Base-by-base conservation (phyloP, 495 filamentous ascomycete genomes). In the Trichoderma asperelloides region DNA sequence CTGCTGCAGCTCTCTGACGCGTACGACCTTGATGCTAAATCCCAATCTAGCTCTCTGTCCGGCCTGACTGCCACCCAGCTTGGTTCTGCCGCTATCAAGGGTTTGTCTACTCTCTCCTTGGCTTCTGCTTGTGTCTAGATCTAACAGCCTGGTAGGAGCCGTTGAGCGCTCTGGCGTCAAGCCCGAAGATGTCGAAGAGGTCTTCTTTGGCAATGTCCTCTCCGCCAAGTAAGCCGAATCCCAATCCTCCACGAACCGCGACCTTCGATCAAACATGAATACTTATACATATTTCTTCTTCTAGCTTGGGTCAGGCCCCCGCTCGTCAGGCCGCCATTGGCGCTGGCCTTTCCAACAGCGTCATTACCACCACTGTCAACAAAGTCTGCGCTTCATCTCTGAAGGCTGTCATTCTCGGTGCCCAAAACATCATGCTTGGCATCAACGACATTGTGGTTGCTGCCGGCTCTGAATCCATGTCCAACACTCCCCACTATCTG, bases 201-300 rank as follows among this genome's bases (percentile, higher is more conserved):
- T 98, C 74, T 96, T 95, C 84, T 95, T 96, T 72, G 95, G 95
- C 74, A 98, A 98, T 83, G 95, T 98, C 65, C 85, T 98, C 71
- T 96, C 93, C 57, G 95, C 94, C 73, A 92, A 92, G 93, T 97
- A 84, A 71, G 84, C 85, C 33, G 33, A 37, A 37, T 37, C 33
- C 85, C 55, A 30, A 60, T 3, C 11, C 16, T 23, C 21, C 7
- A 39, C 57, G 30, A 60, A 40, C 47, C 40, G 0, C 23, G 86
- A 89, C 77, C 66, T n/a, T n/a, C 76, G 68, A 28, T 13, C 64
- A 65, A 49, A 51, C n/a, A 12, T 25, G 30, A 41, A 15, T 49
- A 16, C 45, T 70, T 33, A 66, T 69, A 40, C 18, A 37, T 37
- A 37, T 40, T 62, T 15, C 16, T 67, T 33, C 65, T 60, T 49